These are phyloP conservation scores for Cercophora samala DNA, from an alignment of 495 filamentous ascomycete genomes.

Conservation along the genomic window DNA sequence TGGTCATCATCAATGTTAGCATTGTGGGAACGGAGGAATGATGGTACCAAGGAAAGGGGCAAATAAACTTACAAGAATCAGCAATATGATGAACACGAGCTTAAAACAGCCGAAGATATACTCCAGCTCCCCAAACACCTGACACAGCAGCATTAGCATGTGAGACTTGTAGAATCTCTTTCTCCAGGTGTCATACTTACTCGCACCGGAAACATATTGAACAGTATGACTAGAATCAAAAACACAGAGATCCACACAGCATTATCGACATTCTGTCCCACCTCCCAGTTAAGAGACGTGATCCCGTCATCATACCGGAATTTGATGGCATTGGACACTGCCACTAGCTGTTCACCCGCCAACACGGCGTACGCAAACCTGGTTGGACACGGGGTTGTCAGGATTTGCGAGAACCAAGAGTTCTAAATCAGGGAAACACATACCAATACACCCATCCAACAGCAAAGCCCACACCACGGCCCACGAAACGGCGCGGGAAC, in stretches of 20 bases:
- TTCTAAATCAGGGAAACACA: slow-evolving; percentile 5
- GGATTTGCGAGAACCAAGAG: background rate
- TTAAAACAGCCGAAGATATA: slow-evolving; percentile 48
- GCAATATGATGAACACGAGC: slow-evolving; percentile 43
- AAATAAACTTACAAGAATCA: slow-evolving; percentile 37
- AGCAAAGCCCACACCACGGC: slow-evolving; percentile 48
- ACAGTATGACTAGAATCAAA: slow-evolving; percentile 36
- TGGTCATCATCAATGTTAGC: background rate
- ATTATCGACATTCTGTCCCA: slow-evolving; percentile 36
- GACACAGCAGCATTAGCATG: background rate
- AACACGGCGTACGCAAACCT: slow-evolving; percentile 47
- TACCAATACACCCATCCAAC: slow-evolving; percentile 58
- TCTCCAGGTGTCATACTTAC: slow-evolving; percentile 19
- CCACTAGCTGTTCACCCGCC: slow-evolving; percentile 43
- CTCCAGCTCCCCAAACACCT: slow-evolving; percentile 49
- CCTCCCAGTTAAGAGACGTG: slow-evolving; percentile 38
- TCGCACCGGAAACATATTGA: slow-evolving; percentile 47
- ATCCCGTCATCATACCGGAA: slow-evolving; percentile 45
- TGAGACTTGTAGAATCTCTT: background rate
- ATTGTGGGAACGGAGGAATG: background rate
- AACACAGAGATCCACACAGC: slow-evolving; percentile 44
- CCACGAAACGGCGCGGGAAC: slow-evolving; percentile 48
- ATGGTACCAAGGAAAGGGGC: background rate
- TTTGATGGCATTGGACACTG: slow-evolving; percentile 43
- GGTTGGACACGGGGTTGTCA: background rate